Evolutionary conservation across 73 alveolate species (phyloP), one percentile per base, ranked within the genome.

Genomic region (Stentor coeruleus): DNA sequence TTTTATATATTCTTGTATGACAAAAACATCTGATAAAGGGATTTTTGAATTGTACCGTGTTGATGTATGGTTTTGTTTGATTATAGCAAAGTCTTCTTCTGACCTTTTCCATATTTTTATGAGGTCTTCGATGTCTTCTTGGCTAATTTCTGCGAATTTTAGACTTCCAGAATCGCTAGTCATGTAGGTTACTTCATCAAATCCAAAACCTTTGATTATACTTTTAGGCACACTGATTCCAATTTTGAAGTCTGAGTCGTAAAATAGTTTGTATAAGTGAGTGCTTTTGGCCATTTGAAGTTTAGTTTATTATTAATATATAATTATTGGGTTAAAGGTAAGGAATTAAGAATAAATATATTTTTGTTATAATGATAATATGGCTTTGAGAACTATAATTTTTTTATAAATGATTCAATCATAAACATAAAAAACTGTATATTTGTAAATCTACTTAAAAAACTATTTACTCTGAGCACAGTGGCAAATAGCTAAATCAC

Each of bases 191-290:
- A 49, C 6, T 11, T 20, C 20, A 6, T 49, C 66, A 20, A 49
- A 49, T 49, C 66, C 66, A 20, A 49, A 49, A 49, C 66, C 66
- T 49, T 49, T 49, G 66, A 49, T 49, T 49, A 49, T 49, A 20
- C 28, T 49, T 49, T 20, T 6, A 20, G 66, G 66, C 66, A 49
- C 66, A 11, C 28, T 6, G 20, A 49, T 49, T 49, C 20, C 20
- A 49, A 49, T 6, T 11, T 11, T 49, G 66, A 49, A 11, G 66
- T 49, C 66, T 11, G 66, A 49, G 20, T 49, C 66, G 66, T 49
- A 20, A 49, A 49, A 49, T 49, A 49, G 20, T 49, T 49, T 49
- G 66, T 11, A 49, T 49, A 49, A 49, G 66, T 49, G 66, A 20
- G 20, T 49, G 6, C 28, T 49, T 49, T 49, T 49, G 20, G 66